These are phyloP conservation scores for Exophiala sideris DNA, from an alignment of 2,329 filamentous ascomycete genomes.

Conservation along the genomic window DNA sequence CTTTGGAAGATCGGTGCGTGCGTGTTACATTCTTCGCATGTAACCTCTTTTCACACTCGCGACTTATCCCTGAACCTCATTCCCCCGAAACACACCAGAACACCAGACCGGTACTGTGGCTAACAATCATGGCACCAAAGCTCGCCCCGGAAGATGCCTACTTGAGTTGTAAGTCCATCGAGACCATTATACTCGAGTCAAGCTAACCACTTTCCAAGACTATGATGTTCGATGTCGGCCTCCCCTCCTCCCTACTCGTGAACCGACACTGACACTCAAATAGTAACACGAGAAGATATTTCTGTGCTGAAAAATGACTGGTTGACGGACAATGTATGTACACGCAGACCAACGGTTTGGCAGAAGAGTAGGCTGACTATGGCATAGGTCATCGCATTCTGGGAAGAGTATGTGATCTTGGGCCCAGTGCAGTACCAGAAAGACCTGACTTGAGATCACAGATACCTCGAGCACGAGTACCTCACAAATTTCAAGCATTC, in stretches of 20 bases:
- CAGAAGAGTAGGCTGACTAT: conserved; percentile 5
- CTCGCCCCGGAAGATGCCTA: conserved; percentile 65
- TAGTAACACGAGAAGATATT: conserved; percentile 86
- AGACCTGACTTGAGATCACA: conserved; percentile 25
- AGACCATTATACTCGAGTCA: neutral
- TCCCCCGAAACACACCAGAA: neutral
- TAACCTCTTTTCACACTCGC: neutral
- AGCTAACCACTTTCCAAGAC: conserved; percentile 43
- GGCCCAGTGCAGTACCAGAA: neutral
- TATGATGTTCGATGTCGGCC: conserved; percentile 62
- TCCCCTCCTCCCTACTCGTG: conserved; percentile 2
- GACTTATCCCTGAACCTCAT: neutral
- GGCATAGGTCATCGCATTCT: conserved; percentile 83
- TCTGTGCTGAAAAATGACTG: conserved; percentile 87
- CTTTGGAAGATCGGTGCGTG: conserved; percentile 50
- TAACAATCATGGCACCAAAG: conserved; percentile 29
- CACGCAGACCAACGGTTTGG: neutral
- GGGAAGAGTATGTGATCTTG: conserved; percentile 72
- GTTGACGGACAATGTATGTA: conserved; percentile 86
- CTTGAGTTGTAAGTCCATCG: conserved; percentile 60
- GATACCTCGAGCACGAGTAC: conserved; percentile 85
- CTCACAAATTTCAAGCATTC: conserved; percentile 76
- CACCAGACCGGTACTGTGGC: conserved; percentile 1
- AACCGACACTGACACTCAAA: conserved; percentile 12
- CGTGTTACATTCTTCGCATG: neutral